phyloP scores from a whole-genome alignment of 768 basidiomycete species.

The Naganishia kalamii region DNA sequence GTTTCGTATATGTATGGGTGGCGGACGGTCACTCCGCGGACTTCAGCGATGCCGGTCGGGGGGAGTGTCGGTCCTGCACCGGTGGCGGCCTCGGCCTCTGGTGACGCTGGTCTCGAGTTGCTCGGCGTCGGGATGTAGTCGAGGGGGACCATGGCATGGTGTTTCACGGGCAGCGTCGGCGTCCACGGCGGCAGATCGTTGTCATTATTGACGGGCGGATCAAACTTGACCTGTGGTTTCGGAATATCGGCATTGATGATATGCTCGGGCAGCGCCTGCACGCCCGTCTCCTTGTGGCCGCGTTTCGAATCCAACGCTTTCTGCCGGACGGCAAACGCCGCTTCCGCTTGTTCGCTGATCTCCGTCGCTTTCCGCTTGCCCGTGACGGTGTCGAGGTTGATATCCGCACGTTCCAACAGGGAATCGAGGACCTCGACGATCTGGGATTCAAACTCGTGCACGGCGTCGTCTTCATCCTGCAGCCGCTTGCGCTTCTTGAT shows the following conservation, averaged over 20 bases:
- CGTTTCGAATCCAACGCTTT: constrained; percentile 27
- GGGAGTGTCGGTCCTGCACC: neutral
- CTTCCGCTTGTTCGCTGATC: constrained; percentile 28
- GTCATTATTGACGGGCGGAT: constrained; percentile 56
- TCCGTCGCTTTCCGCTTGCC: constrained; percentile 55
- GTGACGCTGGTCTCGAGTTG: constrained; percentile 17
- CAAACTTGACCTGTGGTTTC: constrained; percentile 79
- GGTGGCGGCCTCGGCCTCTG: constrained; percentile 6
- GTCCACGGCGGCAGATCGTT: constrained; percentile 57
- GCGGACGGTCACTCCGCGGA: constrained; percentile 19
- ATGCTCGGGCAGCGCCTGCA: constrained; percentile 16
- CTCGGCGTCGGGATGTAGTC: constrained; percentile 50
- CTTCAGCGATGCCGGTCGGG: neutral
- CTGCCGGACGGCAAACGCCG: constrained; percentile 17
- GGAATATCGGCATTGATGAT: constrained; percentile 59
- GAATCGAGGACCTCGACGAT: constrained; percentile 81
- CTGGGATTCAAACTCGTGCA: constrained; percentile 70
- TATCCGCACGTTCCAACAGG: constrained; percentile 73
- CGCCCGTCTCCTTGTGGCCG: constrained; percentile 27
- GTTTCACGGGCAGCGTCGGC: constrained; percentile 67
- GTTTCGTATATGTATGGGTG: constrained; percentile 86
- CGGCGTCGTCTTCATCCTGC: constrained; percentile 66
- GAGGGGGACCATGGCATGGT: constrained; percentile 72
- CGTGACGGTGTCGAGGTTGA: constrained; percentile 72
- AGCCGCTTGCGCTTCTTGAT: constrained; percentile 54